Conservation (phyloP, 1,284 basidiomycete species). For the Boletus subluridellus region DNA sequence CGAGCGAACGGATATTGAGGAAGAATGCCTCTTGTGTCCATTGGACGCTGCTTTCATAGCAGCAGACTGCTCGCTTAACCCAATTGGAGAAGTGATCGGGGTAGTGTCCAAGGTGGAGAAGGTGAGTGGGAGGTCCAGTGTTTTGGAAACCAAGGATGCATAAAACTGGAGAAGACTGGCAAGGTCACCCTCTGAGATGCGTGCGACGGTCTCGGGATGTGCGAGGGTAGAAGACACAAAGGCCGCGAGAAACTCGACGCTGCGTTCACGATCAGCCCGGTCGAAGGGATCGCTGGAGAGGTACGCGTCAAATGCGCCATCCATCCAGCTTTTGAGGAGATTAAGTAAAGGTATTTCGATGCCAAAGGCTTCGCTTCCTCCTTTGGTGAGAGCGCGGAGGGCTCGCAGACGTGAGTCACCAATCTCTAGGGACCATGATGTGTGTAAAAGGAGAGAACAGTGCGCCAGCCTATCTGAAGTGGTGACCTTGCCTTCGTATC, state of each 20-base stretch:
- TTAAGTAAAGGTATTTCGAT: conserved; percentile 56
- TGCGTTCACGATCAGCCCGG: conserved; percentile 55
- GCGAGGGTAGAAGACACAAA: conserved; percentile 53
- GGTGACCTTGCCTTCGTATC: conserved; percentile 44
- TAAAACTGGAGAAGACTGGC: conserved; percentile 55
- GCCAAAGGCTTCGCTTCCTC: conserved; percentile 58
- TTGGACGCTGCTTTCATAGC: conserved; percentile 30
- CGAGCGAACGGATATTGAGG: conserved; percentile 30
- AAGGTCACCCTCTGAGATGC: conserved; percentile 56
- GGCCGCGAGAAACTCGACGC: conserved; percentile 53
- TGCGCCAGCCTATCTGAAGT: conserved; percentile 59
- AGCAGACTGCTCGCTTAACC: conserved; percentile 29
- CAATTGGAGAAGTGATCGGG: conserved; percentile 25
- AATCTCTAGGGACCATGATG: conserved; percentile 56
- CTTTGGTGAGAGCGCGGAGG: conserved; percentile 55
- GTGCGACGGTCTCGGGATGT: conserved; percentile 50
- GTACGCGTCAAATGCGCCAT: conserved; percentile 56
- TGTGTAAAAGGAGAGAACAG: conserved; percentile 56
- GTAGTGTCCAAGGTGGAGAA: conserved; percentile 28
- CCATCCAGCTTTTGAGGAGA: conserved; percentile 60
- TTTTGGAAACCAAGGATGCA: conserved; percentile 51
- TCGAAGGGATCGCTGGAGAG: conserved; percentile 43
- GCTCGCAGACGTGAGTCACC: conserved; percentile 71
- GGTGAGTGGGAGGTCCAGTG: conserved; percentile 40
- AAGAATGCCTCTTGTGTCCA: conserved; percentile 52